Evolutionary conservation across 371 early-diverging fungal genomes (phyloP).

Genomic region (Mortierella sp.): DNA sequence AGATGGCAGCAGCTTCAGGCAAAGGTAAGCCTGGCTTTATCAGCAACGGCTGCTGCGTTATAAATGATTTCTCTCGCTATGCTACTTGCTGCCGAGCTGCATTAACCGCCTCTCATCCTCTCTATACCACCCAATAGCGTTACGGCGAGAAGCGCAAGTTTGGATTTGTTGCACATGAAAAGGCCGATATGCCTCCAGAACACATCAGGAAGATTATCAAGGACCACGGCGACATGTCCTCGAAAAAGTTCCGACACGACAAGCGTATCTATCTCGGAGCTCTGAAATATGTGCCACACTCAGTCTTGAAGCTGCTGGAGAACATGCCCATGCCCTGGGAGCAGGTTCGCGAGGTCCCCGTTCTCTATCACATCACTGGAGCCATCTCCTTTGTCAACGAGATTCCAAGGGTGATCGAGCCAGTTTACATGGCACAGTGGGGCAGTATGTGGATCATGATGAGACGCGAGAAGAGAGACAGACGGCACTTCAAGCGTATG

Average conservation of each 20-base stretch:
- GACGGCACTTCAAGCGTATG: conserved; percentile 99
- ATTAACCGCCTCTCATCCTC: neutral
- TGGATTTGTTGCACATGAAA: conserved; percentile 83
- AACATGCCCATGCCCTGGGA: conserved; percentile 99
- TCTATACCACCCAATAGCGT: conserved; percentile 57
- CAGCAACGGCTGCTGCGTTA: neutral
- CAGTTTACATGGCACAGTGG: conserved; percentile 98
- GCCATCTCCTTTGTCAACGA: conserved; percentile 99
- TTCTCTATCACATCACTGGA: conserved; percentile 98
- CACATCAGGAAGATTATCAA: conserved; percentile 97
- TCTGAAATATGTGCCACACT: conserved; percentile 98
- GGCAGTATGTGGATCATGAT: conserved; percentile 99
- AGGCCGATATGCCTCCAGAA: conserved; percentile 98
- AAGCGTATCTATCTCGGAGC: conserved; percentile 98
- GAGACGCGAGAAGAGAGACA: conserved; percentile 98
- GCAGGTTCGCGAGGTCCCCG: conserved; percentile 95
- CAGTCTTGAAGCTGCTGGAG: conserved; percentile 96
- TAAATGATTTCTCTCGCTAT: no score
- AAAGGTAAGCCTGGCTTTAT: conserved; percentile 58
- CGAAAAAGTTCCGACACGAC: conserved; percentile 95
- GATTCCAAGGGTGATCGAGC: conserved; percentile 96
- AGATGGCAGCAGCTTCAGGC: conserved; percentile 95
- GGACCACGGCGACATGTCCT: conserved; percentile 99
- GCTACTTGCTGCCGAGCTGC: neutral
- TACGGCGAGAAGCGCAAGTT: conserved; percentile 95